Evolutionary conservation across 441 rosid species (phyloP).

Genomic region (Populus hybrid): DNA sequence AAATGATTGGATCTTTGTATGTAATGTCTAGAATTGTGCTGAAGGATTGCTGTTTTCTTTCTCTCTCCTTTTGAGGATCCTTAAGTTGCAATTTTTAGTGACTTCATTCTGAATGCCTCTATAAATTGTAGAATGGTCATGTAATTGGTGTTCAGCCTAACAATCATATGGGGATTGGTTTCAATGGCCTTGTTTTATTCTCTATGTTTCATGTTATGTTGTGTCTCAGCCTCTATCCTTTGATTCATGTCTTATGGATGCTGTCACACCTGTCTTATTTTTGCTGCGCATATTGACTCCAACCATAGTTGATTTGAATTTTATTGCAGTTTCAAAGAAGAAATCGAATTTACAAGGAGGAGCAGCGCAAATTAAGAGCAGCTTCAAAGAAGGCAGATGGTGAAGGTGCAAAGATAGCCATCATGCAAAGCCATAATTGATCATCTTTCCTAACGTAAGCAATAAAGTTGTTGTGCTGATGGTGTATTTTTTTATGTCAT

Average conservation of each 20-base stretch:
- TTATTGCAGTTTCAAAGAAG: constrained; percentile 77
- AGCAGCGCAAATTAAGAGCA: constrained; percentile 85
- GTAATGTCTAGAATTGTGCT: too few species aligned
- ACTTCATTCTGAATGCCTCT: too few species aligned
- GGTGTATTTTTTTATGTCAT: constrained; percentile 25
- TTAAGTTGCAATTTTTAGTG: too few species aligned
- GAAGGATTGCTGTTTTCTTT: too few species aligned
- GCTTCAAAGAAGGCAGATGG: constrained; percentile 64
- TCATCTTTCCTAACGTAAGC: constrained; percentile 19
- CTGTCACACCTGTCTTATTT: too few species aligned
- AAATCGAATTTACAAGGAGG: constrained; percentile 93
- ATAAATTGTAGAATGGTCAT: not conserved
- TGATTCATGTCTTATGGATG: not conserved
- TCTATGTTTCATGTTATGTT: not conserved
- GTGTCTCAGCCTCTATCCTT: too few species aligned
- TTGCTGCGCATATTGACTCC: not conserved
- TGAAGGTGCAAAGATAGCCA: constrained; percentile 35
- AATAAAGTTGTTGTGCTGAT: constrained; percentile 25
- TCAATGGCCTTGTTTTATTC: not conserved
- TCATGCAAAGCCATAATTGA: constrained; percentile 31
- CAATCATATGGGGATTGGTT: not conserved
- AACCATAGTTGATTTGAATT: not conserved
- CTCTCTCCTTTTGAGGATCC: too few species aligned
- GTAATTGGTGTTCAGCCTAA: not conserved
- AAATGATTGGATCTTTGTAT: not conserved